Evolutionary conservation across 768 basidiomycete species (phyloP), one percentile per base, ranked within the genome.

Genomic region (Aureoboletus auriporus): DNA sequence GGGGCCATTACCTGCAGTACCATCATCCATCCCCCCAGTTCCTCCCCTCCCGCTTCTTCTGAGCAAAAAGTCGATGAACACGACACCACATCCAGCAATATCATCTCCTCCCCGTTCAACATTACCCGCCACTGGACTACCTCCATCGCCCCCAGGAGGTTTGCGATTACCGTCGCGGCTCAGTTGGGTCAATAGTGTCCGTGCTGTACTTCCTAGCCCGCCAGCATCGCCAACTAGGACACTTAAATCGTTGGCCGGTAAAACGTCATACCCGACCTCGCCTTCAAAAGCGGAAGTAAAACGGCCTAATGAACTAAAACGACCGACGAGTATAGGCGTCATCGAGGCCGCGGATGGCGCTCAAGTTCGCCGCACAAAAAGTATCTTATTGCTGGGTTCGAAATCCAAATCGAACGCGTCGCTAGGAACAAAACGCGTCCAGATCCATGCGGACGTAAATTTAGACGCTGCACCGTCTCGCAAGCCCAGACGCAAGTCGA

Each of bases 91-190:
- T 37, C 9, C 53, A 11, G 39, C 41, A 6, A 16, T 35, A 13
- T 40, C 44, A 10, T 55, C 52, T 6, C 44, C 49, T 5, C 49
- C 62, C 0, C 54, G 49, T 11, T n/a, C 54, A 14, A 38, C 46
- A n/a, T n/a, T 48, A 2, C 43, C 49, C 23, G 40, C 54, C 12
- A 30, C 52, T n/a, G 56, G 53, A 47, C 31, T 55, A 31, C 59
- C 64, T 20, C 62, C 65, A 20, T 55, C 65, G 0, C 47, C 64
- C 1, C 62, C 66, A 14, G 65, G 65, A 14, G 61, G 55, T n/a
- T 43, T 66, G n/a, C 62, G 65, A 29, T 45, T 66, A 36, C 65
- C 65, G 4, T 68, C 66, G 14, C 58, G 65, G 40, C 56, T 66
- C 35, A 62, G 62, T 14, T 64, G 62, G 60, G 49, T 63, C 45